Evolutionary conservation across 2,329 filamentous ascomycete species (phyloP).

Genomic region (Fusarium incarnatum): DNA sequence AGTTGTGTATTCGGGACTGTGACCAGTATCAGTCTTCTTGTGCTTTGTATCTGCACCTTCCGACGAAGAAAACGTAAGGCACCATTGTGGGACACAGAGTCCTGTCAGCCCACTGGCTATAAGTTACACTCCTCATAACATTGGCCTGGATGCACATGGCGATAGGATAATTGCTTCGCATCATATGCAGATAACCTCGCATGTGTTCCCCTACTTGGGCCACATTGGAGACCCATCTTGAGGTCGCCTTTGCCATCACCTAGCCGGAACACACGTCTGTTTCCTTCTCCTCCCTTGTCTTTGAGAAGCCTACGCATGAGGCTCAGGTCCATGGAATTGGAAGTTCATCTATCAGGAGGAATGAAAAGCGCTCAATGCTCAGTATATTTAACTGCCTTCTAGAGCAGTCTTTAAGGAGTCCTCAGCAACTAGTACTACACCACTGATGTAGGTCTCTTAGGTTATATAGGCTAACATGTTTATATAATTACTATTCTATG

Average conservation of each 20-base stretch:
- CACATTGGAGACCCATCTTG: no score
- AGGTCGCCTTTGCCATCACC: not conserved
- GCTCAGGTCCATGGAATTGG: not conserved
- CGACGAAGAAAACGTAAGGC: no score
- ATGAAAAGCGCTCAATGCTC: not conserved
- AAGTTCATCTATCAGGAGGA: not conserved
- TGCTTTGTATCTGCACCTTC: no score
- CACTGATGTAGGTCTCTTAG: not conserved
- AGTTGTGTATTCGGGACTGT: no score
- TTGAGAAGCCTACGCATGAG: not conserved
- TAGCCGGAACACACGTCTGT: rapidly evolving
- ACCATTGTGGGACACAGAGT: no score
- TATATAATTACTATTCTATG: not conserved
- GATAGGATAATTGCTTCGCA: not conserved
- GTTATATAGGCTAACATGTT: not conserved
- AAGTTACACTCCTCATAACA: no score
- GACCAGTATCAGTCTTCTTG: no score
- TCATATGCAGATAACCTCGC: not conserved
- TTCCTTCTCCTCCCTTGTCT: not conserved
- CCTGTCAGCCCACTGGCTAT: no score
- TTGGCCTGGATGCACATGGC: not conserved
- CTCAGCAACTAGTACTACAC: not conserved
- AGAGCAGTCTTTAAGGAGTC: not conserved
- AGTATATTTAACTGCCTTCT: not conserved
- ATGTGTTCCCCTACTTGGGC: no score